Evolutionary conservation across 306 rosid species (phyloP).

Genomic region (Comarum palustre): DNA sequence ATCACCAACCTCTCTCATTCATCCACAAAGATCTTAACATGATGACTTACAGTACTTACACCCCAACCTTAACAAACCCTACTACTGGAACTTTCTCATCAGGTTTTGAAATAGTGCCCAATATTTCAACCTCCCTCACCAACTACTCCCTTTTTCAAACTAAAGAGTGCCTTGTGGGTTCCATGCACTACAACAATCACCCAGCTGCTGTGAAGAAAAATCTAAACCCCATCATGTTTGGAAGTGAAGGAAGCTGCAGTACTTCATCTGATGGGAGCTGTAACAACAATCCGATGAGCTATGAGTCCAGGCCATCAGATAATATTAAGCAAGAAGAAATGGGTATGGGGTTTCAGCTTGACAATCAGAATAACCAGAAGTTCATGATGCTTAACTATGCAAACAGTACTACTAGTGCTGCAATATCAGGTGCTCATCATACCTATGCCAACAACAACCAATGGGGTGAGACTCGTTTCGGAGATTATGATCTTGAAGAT

Average conservation of each 20-base stretch:
- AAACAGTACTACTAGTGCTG: constrained; percentile 7
- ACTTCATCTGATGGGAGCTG: constrained; percentile 74
- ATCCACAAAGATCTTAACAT: constrained; percentile 22
- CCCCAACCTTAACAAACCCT: constrained; percentile 19
- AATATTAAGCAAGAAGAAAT: constrained; percentile 46
- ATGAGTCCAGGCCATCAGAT: constrained; percentile 23
- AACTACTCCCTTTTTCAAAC: constrained; percentile 37
- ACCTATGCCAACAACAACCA: constrained; percentile 22
- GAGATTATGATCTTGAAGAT: constrained; percentile 38
- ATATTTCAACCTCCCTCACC: constrained; percentile 26
- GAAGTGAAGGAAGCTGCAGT: constrained; percentile 69
- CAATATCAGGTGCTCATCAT: neutral
- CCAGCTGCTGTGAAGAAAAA: constrained; percentile 34
- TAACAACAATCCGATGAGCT: constrained; percentile 36
- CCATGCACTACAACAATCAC: constrained; percentile 32
- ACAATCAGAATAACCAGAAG: constrained; percentile 25
- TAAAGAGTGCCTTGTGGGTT: constrained; percentile 38
- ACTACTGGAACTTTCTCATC: constrained; percentile 31
- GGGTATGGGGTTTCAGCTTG: constrained; percentile 29
- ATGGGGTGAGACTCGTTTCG: constrained; percentile 36
- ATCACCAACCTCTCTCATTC: constrained; percentile 20
- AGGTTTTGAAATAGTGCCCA: constrained; percentile 27
- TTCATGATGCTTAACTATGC: constrained; percentile 35
- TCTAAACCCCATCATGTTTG: constrained; percentile 40
- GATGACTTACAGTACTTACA: constrained; percentile 7